Conservation (phyloP, 768 basidiomycete genomes). For the Tricholoma furcatifolium region DNA sequence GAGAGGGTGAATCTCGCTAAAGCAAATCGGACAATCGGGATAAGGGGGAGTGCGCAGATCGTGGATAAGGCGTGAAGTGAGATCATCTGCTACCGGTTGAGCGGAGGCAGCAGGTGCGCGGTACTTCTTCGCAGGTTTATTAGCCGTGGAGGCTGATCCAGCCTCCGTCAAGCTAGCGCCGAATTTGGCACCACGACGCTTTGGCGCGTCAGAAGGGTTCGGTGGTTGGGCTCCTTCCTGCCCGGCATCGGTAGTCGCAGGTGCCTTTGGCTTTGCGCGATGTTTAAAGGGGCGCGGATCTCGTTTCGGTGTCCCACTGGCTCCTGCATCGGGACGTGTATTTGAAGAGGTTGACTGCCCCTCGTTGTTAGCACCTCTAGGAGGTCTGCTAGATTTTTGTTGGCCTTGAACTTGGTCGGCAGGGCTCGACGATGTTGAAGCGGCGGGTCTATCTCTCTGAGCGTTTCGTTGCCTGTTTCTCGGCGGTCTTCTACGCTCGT, state of each 20-base stretch:
- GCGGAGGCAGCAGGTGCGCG: slow-evolving; percentile 6
- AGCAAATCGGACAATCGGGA: slow-evolving; percentile 83
- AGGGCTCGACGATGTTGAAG: slow-evolving; percentile 5
- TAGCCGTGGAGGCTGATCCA: slow-evolving; percentile 1
- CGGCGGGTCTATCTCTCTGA: neutral
- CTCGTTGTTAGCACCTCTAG: slow-evolving; percentile 1
- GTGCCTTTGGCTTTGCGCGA: neutral
- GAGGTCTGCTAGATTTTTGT: slow-evolving; percentile 2
- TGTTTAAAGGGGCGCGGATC: slow-evolving; percentile 3
- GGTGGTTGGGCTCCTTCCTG: neutral
- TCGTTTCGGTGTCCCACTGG: slow-evolving; percentile 1
- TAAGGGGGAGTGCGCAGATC: slow-evolving; percentile 69
- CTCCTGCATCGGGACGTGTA: slow-evolving; percentile 1
- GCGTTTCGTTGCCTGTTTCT: slow-evolving; percentile 10
- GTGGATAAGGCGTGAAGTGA: slow-evolving; percentile 71
- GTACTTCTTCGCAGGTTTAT: slow-evolving; percentile 7
- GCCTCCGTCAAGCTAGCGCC: slow-evolving; percentile 32
- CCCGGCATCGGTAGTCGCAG: neutral
- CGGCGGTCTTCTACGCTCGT: slow-evolving; percentile 3
- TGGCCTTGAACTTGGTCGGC: slow-evolving; percentile 2
- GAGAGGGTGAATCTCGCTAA: slow-evolving; percentile 71
- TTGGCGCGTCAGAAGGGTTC: neutral
- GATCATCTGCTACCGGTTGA: slow-evolving; percentile 53
- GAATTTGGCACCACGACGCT: slow-evolving; percentile 34
- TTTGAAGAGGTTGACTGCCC: slow-evolving; percentile 3